A percentile compares a stretch with the other conserved stretches of the same genome.
phyloP scores from a whole-genome alignment of 208 protist genomes.

The Crithidia thermophila region DNA sequence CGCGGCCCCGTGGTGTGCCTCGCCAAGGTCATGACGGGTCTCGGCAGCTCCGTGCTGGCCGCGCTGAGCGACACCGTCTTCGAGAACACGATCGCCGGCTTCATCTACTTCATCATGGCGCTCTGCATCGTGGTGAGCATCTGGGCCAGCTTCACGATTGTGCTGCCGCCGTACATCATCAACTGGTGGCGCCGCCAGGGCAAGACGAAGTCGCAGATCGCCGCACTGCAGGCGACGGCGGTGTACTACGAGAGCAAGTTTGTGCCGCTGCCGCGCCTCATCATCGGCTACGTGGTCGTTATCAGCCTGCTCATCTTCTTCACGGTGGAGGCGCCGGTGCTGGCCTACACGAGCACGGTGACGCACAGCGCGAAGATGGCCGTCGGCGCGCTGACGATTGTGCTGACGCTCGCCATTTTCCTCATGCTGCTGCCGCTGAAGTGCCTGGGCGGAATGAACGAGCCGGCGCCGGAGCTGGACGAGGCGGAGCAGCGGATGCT shows the following conservation, averaged over 20 bases:
- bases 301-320: constrained; percentile 56
- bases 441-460: constrained; percentile 55
- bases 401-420: constrained; percentile 43
- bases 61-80: constrained; percentile 57
- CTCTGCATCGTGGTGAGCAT: constrained; percentile 44
- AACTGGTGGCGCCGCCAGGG: constrained; percentile 66
- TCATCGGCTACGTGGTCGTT: constrained; percentile 48
- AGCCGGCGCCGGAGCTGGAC: constrained; percentile 22
- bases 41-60: constrained; percentile 63
- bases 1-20: constrained; percentile 63
- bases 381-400: constrained; percentile 44
- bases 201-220: constrained; percentile 46
- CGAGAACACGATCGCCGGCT: constrained; percentile 40
- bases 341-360: constrained; percentile 48
- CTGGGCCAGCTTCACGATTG: constrained; percentile 45
- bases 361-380: constrained; percentile 25
- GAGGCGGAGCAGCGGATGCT: too few species aligned
- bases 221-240: constrained; percentile 28
- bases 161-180: constrained; percentile 65
- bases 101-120: constrained; percentile 61
- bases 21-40: constrained; percentile 78
- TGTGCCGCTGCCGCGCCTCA: constrained; percentile 49
- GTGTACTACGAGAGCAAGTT: constrained; percentile 58
- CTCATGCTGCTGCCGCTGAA: constrained; percentile 52
- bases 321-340: constrained; percentile 51